Percentiles rank a stretch among this genome's conserved stretches.
phyloP scores from a whole-genome alignment of 768 basidiomycete genomes.

The Trametes punicea region DNA sequence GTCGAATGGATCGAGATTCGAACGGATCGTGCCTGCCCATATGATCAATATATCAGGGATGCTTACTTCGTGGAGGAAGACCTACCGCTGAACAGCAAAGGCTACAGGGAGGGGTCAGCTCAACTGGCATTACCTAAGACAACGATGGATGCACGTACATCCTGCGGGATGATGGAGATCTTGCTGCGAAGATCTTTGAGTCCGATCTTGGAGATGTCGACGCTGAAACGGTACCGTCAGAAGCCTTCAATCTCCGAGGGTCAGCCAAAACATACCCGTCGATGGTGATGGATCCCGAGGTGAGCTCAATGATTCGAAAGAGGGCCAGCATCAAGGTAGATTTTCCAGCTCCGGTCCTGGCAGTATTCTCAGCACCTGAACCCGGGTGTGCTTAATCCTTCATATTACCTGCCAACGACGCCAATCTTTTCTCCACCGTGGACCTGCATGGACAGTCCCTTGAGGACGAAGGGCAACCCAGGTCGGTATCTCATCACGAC shows the following conservation, averaged over 20 bases:
- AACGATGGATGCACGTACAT: slow-evolving; percentile 39
- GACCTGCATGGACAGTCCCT: slow-evolving; percentile 58
- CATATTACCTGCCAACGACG: slow-evolving; percentile 55
- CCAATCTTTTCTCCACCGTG: slow-evolving; percentile 72
- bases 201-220: slow-evolving; percentile 69
- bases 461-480: slow-evolving; percentile 69
- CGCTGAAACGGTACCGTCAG: slow-evolving; percentile 29
- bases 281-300: slow-evolving; percentile 55
- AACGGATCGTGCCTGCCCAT: slow-evolving; percentile 49
- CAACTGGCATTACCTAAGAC: not conserved
- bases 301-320: slow-evolving; percentile 66
- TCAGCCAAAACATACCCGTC: slow-evolving; percentile 45
- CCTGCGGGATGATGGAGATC: slow-evolving; percentile 67
- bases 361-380: not conserved
- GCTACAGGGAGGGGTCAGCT: slow-evolving; percentile 33
- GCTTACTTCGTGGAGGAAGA: slow-evolving; percentile 19
- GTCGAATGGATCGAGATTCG: slow-evolving; percentile 49
- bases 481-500: slow-evolving; percentile 62
- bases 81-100: slow-evolving; percentile 55
- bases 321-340: slow-evolving; percentile 63
- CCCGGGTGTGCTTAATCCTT: no score
- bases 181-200: slow-evolving; percentile 57
- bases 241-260: not conserved
- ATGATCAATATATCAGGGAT: not conserved
- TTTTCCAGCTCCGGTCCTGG: slow-evolving; percentile 55